Evolutionary conservation across 352 stramenopile genomes (phyloP).

Genomic region (Thraustochytrium sp.): DNA sequence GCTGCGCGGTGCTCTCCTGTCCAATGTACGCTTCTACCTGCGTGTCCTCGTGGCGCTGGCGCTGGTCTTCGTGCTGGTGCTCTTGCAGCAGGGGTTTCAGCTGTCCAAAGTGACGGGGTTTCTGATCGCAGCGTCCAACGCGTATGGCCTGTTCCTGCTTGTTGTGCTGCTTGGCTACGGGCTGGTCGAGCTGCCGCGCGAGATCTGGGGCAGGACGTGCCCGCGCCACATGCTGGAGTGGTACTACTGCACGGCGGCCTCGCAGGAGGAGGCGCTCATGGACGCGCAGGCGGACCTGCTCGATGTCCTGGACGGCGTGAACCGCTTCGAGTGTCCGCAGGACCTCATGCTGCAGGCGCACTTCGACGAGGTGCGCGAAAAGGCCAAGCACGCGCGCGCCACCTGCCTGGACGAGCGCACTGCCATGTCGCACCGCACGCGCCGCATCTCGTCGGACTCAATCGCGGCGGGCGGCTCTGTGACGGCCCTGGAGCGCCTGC

Average conservation of each 20-base stretch:
- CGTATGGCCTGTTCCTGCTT: slow-evolving; percentile 62
- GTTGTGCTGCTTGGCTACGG: slow-evolving; percentile 64
- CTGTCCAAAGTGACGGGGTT: slow-evolving; percentile 48
- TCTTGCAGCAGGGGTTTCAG: not conserved
- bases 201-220: slow-evolving; percentile 56
- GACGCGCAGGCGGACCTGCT: slow-evolving; percentile 57
- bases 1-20: not conserved
- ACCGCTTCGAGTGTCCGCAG: slow-evolving; percentile 45
- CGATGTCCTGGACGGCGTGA: slow-evolving; percentile 48
- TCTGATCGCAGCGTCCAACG: slow-evolving; percentile 61
- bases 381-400: slow-evolving; percentile 21
- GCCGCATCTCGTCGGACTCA: not conserved
- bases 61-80: not conserved
- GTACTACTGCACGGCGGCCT: slow-evolving; percentile 55
- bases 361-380: slow-evolving; percentile 2
- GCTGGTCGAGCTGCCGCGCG: slow-evolving; percentile 60
- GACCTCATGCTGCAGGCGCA: slow-evolving; percentile 8
- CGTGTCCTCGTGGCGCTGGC: not conserved
- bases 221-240: slow-evolving; percentile 55
- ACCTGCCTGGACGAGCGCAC: not conserved
- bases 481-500: slow-evolving; percentile 53
- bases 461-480: slow-evolving; percentile 11
- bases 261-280: slow-evolving; percentile 56
- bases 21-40: not conserved
- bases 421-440: not conserved